Conservation (phyloP, 495 filamentous ascomycete species). For the Neurospora sp. region DNA sequence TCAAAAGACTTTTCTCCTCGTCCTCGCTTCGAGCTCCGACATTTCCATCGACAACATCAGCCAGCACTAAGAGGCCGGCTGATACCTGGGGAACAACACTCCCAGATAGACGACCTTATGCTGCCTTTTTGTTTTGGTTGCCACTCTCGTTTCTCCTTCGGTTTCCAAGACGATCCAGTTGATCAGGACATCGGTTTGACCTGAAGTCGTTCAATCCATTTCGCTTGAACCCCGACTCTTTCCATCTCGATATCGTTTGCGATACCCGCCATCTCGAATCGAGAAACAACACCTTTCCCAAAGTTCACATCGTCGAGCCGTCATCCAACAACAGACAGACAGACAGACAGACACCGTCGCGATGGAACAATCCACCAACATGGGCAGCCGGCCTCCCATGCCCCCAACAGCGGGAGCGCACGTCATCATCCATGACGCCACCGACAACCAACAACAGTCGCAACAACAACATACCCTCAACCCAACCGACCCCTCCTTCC, state of each 20-base stretch:
- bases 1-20: neutral
- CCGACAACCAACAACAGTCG: neutral
- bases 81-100: neutral
- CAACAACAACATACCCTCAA: neutral
- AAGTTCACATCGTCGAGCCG: neutral
- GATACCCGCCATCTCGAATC: neutral
- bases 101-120: neutral
- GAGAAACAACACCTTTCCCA: neutral
- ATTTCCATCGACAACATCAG: neutral
- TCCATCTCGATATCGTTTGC: neutral
- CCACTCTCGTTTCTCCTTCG: neutral
- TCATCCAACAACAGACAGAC: neutral
- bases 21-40: neutral
- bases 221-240: neutral
- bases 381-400: neutral
- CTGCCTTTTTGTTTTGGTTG: neutral
- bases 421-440: neutral
- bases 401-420: neutral
- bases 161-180: neutral
- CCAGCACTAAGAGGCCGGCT: neutral
- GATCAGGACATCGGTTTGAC: neutral
- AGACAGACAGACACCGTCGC: neutral
- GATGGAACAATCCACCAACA: neutral
- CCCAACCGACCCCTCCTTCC: neutral
- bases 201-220: neutral